Percentiles rank a stretch among this genome's conserved stretches.
These are phyloP conservation scores for Coemansia nantahalensis DNA, from an alignment of 192 early-diverging fungal species.

Conservation along the genomic window DNA sequence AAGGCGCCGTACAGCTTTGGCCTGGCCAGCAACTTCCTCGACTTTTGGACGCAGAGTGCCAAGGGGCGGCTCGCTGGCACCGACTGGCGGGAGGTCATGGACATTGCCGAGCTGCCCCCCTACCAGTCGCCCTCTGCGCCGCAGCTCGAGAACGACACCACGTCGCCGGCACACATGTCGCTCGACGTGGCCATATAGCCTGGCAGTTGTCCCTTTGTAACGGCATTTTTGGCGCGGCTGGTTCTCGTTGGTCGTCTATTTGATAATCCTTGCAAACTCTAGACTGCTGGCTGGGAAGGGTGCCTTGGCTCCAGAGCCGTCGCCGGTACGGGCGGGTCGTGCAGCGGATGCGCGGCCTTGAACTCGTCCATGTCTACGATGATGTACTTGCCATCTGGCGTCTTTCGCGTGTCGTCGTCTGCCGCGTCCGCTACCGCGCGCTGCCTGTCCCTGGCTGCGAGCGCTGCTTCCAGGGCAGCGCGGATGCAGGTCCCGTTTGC, in stretches of 20 bases:
- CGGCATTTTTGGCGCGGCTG: too few relatives aligned
- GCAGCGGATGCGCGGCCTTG: constrained; percentile 9
- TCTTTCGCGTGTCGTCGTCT: constrained; percentile 1
- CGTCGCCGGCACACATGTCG: too few relatives aligned
- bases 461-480: constrained; percentile 9
- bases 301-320: constrained; percentile 4
- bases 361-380: constrained; percentile 7
- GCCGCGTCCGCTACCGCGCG: neutral
- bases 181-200: too few relatives aligned
- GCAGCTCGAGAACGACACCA: constrained; percentile 2
- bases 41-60: constrained; percentile 72
- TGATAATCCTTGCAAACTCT: too few relatives aligned
- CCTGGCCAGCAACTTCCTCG: constrained; percentile 71
- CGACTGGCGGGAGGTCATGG: constrained; percentile 58
- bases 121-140: constrained; percentile 34
- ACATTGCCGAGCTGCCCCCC: constrained; percentile 32
- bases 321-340: neutral
- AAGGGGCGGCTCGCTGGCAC: constrained; percentile 59
- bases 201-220: too few relatives aligned
- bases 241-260: too few relatives aligned
- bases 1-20: constrained; percentile 82
- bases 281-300: too few relatives aligned
- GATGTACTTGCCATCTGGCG: constrained; percentile 13
- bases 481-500: neutral
- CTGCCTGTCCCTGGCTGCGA: too few relatives aligned